These are phyloP conservation scores for Chlorociboria aeruginascens DNA, from an alignment of 495 filamentous ascomycete species.

Conservation along the genomic window DNA sequence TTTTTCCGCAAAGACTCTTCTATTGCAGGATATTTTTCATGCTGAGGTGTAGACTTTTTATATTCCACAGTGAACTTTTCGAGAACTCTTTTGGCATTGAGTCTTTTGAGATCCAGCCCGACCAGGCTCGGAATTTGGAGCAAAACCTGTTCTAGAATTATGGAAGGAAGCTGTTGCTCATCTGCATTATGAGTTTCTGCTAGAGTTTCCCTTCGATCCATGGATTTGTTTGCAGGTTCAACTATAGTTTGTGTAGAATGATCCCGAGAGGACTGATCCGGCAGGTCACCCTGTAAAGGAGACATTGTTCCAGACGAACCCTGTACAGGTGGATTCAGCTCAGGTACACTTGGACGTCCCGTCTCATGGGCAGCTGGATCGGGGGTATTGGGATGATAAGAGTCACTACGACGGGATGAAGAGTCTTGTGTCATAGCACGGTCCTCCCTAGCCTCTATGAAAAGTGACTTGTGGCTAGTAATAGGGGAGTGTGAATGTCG, in stretches of 20 bases:
- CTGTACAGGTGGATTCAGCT: neutral
- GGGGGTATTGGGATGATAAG: too few relatives aligned
- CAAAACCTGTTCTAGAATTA: neutral
- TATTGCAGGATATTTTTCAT: slow-evolving; percentile 8
- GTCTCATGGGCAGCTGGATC: too few relatives aligned
- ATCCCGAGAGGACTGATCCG: neutral
- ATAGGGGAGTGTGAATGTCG: too few relatives aligned
- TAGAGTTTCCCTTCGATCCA: neutral
- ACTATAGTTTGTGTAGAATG: neutral
- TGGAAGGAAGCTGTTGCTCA: neutral
- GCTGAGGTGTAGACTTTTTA: slow-evolving; percentile 1
- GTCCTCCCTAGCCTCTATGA: too few relatives aligned
- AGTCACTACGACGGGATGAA: too few relatives aligned
- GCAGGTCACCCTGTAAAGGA: neutral
- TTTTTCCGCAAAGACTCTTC: neutral
- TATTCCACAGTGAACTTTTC: slow-evolving; percentile 1
- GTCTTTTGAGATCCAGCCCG: neutral
- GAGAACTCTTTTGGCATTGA: neutral
- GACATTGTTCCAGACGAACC: neutral
- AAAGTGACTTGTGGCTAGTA: too few relatives aligned
- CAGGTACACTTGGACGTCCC: too few relatives aligned
- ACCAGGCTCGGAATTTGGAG: neutral
- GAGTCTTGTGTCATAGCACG: too few relatives aligned
- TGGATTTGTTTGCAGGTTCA: neutral
- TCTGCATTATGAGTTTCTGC: neutral